These are phyloP conservation scores for Rhizopus arrhizus DNA, from an alignment of 371 early-diverging fungal species.

Conservation along the genomic window DNA sequence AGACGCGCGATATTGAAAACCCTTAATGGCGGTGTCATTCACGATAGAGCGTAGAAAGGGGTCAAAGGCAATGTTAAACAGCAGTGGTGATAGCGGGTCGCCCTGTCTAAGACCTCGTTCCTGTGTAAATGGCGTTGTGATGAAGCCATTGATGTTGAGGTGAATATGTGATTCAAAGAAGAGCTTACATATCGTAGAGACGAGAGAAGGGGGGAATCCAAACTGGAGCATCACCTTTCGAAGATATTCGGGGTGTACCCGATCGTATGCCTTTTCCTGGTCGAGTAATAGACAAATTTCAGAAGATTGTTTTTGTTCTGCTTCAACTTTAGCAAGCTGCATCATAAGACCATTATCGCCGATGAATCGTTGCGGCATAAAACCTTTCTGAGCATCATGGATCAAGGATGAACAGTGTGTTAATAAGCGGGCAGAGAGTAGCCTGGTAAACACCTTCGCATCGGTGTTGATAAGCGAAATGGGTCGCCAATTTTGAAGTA, in stretches of 20 bases:
- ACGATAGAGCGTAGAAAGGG: conserved; percentile 11
- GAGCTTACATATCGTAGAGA: not conserved
- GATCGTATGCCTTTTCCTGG: conserved; percentile 22
- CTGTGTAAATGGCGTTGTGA: conserved; percentile 7
- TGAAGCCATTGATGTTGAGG: conserved; percentile 14
- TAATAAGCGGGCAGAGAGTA: too few relatives aligned
- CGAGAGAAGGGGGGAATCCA: conserved; percentile 5
- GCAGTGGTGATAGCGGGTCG: conserved; percentile 19
- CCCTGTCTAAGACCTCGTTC: conserved; percentile 16
- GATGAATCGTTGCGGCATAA: too few relatives aligned
- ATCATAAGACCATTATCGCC: too few relatives aligned
- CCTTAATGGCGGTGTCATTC: not conserved
- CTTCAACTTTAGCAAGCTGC: too few relatives aligned
- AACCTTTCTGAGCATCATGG: too few relatives aligned
- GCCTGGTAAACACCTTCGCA: too few relatives aligned
- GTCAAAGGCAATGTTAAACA: conserved; percentile 27
- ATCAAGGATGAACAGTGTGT: too few relatives aligned
- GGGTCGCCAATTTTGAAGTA: too few relatives aligned
- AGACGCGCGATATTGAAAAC: not conserved
- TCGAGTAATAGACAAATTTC: conserved; percentile 18
- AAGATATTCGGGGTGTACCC: conserved; percentile 16
- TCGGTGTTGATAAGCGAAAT: too few relatives aligned
- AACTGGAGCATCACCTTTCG: not conserved
- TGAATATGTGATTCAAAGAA: conserved; percentile 6
- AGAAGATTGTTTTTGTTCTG: too few relatives aligned